A percentile compares a stretch with the other conserved stretches of the same genome.
Evolutionary conservation across 768 basidiomycete species (phyloP).

Genomic region (Suillus variegatus): DNA sequence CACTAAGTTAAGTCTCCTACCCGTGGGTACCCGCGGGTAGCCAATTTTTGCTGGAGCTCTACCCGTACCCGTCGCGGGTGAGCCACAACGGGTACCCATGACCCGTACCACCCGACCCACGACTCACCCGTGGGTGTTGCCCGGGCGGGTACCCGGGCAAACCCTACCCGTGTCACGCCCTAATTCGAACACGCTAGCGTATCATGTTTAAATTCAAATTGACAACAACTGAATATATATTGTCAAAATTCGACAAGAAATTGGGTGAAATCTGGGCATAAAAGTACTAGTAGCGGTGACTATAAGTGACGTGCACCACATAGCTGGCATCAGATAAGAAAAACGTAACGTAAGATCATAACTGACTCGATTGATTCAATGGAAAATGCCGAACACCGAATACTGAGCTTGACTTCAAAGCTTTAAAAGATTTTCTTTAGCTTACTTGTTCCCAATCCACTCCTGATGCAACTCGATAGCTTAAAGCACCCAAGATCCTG

Average conservation of each 20-base stretch:
- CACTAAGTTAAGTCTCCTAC: neutral
- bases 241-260: too few species aligned
- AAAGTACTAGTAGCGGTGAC: too few species aligned
- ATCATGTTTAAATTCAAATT: too few species aligned
- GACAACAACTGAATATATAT: too few species aligned
- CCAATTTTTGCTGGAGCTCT: neutral
- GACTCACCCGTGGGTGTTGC: neutral
- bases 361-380: neutral
- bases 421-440: conserved; percentile 3
- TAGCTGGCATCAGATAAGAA: neutral
- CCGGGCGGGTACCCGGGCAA: neutral
- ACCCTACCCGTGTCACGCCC: neutral
- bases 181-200: neutral
- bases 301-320: too few species aligned
- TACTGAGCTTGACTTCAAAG: neutral
- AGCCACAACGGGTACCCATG: neutral
- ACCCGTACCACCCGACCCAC: neutral
- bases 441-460: conserved; percentile 5
- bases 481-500: conserved; percentile 30
- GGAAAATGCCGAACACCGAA: conserved; percentile 1
- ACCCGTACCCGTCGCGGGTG: neutral
- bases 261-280: too few species aligned
- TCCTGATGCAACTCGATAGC: conserved; percentile 45
- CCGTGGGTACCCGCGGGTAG: neutral
- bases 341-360: neutral